Conservation (phyloP, 768 basidiomycete species). For the Gymnopilus junonius region DNA sequence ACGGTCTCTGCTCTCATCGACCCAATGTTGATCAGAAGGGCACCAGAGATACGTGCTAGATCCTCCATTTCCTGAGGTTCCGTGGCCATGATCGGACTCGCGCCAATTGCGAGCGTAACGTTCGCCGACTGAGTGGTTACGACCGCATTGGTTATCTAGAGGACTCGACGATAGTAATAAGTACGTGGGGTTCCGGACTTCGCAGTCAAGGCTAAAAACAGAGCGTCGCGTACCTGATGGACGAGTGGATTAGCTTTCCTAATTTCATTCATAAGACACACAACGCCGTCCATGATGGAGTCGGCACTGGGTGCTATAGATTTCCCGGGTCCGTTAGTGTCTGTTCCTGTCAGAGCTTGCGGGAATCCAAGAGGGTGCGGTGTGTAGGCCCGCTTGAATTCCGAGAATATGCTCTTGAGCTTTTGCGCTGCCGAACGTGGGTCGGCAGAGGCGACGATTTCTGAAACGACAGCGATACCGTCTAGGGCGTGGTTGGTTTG, state of each 20-base stretch:
- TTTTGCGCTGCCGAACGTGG: slow-evolving; percentile 56
- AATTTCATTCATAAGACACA: slow-evolving; percentile 53
- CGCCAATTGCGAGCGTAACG: slow-evolving; percentile 84
- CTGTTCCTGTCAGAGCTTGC: background rate
- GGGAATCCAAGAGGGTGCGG: slow-evolving; percentile 10
- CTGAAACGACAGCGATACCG: slow-evolving; percentile 89
- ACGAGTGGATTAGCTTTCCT: slow-evolving; percentile 66
- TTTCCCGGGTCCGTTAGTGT: background rate
- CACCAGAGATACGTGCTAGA: slow-evolving; percentile 64
- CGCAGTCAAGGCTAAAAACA: background rate
- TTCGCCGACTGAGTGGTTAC: slow-evolving; percentile 92
- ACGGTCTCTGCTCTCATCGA: slow-evolving; percentile 63
- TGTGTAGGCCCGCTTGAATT: slow-evolving; percentile 39
- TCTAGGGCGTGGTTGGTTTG: slow-evolving; percentile 61
- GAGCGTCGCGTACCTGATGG: slow-evolving; percentile 64
- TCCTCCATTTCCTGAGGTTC: slow-evolving; percentile 83
- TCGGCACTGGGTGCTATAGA: slow-evolving; percentile 16
- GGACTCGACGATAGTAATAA: background rate
- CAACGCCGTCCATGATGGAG: slow-evolving; percentile 47
- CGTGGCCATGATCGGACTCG: slow-evolving; percentile 94
- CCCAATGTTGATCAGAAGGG: slow-evolving; percentile 87
- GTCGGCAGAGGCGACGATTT: slow-evolving; percentile 70
- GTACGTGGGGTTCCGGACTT: background rate
- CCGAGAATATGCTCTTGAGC: slow-evolving; percentile 45
- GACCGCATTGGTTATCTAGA: slow-evolving; percentile 87